Conservation (phyloP, 1,284 basidiomycete species). For the Phlebopus sp. region DNA sequence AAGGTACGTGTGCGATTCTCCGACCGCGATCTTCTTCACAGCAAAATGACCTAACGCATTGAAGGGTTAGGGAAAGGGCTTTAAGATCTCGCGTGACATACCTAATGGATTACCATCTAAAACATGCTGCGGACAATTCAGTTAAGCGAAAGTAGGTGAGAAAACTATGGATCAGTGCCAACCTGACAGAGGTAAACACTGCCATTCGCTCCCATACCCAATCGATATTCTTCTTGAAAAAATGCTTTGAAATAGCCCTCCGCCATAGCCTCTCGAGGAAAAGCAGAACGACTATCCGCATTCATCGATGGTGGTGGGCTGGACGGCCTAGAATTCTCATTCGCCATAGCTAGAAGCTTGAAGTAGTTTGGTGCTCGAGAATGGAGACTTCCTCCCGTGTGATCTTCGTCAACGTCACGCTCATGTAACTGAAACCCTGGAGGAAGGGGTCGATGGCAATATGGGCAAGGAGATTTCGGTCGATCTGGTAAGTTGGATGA, state of each 20-base stretch:
- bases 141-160: constrained; percentile 5
- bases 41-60: constrained; percentile 68
- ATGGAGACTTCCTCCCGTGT: constrained; percentile 31
- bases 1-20: constrained; percentile 82
- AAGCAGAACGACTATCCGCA: constrained; percentile 34
- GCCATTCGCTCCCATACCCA: constrained; percentile 93
- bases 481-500: constrained; percentile 29
- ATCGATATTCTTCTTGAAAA: constrained; percentile 81
- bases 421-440: constrained; percentile 23
- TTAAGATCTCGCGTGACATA: constrained; percentile 18
- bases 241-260: constrained; percentile 85
- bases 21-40: constrained; percentile 94
- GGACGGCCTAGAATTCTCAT: constrained; percentile 59
- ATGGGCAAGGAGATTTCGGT: constrained; percentile 53
- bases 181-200: constrained; percentile 86
- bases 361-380: constrained; percentile 71
- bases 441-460: constrained; percentile 63
- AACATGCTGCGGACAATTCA: constrained; percentile 54
- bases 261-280: constrained; percentile 68
- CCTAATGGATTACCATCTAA: constrained; percentile 78
- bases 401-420: constrained; percentile 20
- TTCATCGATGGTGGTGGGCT: constrained; percentile 40
- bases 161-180: constrained; percentile 18
- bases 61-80: constrained; percentile 11
- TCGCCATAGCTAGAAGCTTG: constrained; percentile 64